Evolutionary conservation across 805 yeast genomes (phyloP).

Genomic region (Ogataea thermomethanolica): DNA sequence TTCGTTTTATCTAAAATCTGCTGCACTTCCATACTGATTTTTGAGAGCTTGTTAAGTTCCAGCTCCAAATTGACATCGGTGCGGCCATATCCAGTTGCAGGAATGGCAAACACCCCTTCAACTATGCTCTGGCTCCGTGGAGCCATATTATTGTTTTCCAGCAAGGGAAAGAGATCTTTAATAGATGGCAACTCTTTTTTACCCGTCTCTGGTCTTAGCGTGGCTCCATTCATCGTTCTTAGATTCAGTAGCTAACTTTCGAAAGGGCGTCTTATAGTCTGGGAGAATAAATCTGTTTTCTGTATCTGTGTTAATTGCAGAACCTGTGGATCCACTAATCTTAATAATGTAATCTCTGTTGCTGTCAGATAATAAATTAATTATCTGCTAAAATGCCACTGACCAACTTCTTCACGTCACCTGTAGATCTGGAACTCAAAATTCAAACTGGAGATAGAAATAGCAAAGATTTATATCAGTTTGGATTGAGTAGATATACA

Average conservation of each 20-base stretch:
- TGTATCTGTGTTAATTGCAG: slow-evolving; percentile 1
- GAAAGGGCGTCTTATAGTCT: slow-evolving; percentile 3
- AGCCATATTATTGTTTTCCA: slow-evolving; percentile 6
- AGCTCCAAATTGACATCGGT: slow-evolving; percentile 9
- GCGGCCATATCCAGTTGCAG: slow-evolving; percentile 3
- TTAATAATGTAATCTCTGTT: not conserved
- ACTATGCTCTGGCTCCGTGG: slow-evolving; percentile 7
- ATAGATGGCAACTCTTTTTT: slow-evolving; percentile 23
- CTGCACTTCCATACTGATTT: slow-evolving; percentile 21
- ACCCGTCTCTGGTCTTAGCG: slow-evolving; percentile 5
- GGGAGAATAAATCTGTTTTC: not conserved
- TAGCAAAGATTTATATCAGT: not conserved
- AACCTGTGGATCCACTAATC: not conserved
- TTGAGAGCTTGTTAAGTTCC: slow-evolving; percentile 15
- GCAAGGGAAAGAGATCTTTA: slow-evolving; percentile 23
- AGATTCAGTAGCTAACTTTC: not conserved
- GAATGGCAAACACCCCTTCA: slow-evolving; percentile 3
- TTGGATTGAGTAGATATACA: too few relatives aligned
- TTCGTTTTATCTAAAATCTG: slow-evolving; percentile 12
- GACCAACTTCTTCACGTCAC: too few relatives aligned
- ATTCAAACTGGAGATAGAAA: not conserved
- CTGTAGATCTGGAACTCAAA: not conserved
- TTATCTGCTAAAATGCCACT: not conserved
- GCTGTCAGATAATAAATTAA: not conserved
- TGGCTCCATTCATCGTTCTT: slow-evolving; percentile 6